These are phyloP conservation scores for Aspergillus eucalypticola DNA, from an alignment of 2,329 filamentous ascomycete species.

Conservation along the genomic window DNA sequence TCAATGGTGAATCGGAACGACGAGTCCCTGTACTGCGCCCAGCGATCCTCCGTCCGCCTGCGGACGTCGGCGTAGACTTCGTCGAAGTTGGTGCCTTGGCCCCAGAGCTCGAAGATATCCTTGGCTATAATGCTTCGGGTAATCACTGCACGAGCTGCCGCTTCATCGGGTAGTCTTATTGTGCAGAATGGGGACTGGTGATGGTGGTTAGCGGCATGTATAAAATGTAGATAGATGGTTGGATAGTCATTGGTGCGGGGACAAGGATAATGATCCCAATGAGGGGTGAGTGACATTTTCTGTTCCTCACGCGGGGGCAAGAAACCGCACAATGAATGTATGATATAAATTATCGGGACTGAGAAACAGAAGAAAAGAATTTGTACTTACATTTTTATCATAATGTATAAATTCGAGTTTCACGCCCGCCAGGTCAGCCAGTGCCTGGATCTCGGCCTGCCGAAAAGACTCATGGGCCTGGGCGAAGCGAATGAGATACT, in stretches of 20 bases:
- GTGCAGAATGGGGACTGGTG: constrained; percentile 84
- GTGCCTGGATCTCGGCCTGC: constrained; percentile 75
- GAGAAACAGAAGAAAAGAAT: neutral
- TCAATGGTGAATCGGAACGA: constrained; percentile 87
- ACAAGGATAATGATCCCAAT: neutral
- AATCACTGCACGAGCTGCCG: constrained; percentile 67
- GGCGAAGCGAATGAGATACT: constrained; percentile 86
- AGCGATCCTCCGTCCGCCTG: constrained; percentile 60
- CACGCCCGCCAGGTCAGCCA: constrained; percentile 69
- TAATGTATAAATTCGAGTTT: constrained; percentile 75
- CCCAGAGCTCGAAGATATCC: constrained; percentile 89
- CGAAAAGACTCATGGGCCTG: constrained; percentile 93
- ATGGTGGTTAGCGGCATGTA: neutral
- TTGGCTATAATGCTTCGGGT: constrained; percentile 77
- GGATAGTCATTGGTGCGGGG: constrained; percentile 2
- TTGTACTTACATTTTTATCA: constrained; percentile 63
- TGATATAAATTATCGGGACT: neutral
- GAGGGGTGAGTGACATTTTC: neutral
- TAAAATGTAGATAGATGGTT: neutral
- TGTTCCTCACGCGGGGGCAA: neutral
- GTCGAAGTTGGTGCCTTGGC: constrained; percentile 65
- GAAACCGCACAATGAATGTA: neutral
- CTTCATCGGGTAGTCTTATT: constrained; percentile 65
- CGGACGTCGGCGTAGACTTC: constrained; percentile 68
- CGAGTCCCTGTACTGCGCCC: constrained; percentile 62